Conservation (phyloP, 257 asterid species). For the Prunella vulgaris region DNA sequence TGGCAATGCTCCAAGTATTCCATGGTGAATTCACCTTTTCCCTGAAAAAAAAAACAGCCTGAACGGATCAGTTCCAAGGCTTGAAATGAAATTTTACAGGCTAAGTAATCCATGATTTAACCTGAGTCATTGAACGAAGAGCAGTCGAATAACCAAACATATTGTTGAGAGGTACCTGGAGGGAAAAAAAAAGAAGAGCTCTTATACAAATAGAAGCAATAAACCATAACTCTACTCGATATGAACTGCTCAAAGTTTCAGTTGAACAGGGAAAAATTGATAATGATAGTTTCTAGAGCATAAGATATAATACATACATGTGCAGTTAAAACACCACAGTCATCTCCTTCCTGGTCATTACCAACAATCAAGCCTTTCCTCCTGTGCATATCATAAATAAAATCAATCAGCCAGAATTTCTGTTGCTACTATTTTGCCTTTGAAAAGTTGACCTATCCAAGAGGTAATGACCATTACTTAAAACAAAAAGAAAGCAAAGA, state of each 20-base stretch:
- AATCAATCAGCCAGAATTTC: constrained; percentile 2
- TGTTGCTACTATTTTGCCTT: not conserved
- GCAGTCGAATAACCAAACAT: constrained; percentile 99
- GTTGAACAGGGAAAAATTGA: not conserved
- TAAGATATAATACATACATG: constrained; percentile 45
- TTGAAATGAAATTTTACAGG: not conserved
- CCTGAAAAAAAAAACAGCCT: constrained; percentile 35
- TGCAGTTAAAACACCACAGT: constrained; percentile 72
- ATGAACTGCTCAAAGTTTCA: not conserved
- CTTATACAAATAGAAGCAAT: not conserved
- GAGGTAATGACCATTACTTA: not conserved
- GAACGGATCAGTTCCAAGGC: not conserved
- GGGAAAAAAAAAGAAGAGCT: constrained; percentile 19
- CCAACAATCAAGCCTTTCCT: constrained; percentile 96
- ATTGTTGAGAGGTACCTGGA: constrained; percentile 96
- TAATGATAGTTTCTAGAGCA: not conserved
- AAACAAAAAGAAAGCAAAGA: not conserved
- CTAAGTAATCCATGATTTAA: constrained; percentile 15
- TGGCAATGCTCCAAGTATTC: constrained; percentile 80
- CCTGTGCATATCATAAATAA: constrained; percentile 40
- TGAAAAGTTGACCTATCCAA: constrained; percentile 3
- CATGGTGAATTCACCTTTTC: constrained; percentile 99
- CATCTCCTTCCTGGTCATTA: constrained; percentile 95
- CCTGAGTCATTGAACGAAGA: constrained; percentile 99
- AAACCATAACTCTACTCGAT: not conserved